Conservation (phyloP, 1,139 yeast species). For the Candida sp. region DNA sequence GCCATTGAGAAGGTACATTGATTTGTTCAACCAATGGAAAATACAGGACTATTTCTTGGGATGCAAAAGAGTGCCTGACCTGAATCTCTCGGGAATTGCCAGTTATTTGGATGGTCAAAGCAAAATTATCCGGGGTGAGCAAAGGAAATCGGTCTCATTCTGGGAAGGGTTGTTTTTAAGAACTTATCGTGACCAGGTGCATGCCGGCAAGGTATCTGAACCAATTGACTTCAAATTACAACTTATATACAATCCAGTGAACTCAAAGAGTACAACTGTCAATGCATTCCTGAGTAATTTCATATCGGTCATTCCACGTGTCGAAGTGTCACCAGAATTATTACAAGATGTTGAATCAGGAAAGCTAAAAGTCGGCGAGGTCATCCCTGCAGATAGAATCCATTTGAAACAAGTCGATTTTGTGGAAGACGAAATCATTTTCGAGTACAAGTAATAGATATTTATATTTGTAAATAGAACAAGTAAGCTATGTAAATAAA, state of each 20-base stretch:
- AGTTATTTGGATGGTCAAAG: constrained; percentile 11
- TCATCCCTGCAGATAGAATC: constrained; percentile 21
- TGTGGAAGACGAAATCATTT: constrained; percentile 34
- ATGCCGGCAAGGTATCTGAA: constrained; percentile 17
- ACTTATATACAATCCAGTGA: constrained; percentile 20
- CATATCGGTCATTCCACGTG: constrained; percentile 24
- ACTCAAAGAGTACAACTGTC: constrained; percentile 27
- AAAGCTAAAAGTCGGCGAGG: constrained; percentile 25
- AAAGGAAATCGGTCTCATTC: constrained; percentile 31
- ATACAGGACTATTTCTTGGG: constrained; percentile 30
- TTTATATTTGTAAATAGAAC: not conserved
- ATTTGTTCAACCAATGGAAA: constrained; percentile 75
- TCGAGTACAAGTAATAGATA: constrained; percentile 16
- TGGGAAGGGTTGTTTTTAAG: constrained; percentile 45
- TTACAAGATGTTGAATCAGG: constrained; percentile 23
- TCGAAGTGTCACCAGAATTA: constrained; percentile 26
- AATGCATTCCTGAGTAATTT: constrained; percentile 21
- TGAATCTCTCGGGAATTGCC: constrained; percentile 7
- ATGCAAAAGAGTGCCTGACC: constrained; percentile 7
- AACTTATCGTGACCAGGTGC: constrained; percentile 25
- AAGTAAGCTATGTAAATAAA: not conserved
- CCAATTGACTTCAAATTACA: constrained; percentile 29
- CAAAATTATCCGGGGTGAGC: constrained; percentile 26
- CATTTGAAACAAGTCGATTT: constrained; percentile 31
- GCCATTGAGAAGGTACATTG: constrained; percentile 88